Percentiles rank a stretch among this genome's conserved stretches.
Conservation (phyloP, 2,329 filamentous ascomycete species). For the Rosellinia necatrix region DNA sequence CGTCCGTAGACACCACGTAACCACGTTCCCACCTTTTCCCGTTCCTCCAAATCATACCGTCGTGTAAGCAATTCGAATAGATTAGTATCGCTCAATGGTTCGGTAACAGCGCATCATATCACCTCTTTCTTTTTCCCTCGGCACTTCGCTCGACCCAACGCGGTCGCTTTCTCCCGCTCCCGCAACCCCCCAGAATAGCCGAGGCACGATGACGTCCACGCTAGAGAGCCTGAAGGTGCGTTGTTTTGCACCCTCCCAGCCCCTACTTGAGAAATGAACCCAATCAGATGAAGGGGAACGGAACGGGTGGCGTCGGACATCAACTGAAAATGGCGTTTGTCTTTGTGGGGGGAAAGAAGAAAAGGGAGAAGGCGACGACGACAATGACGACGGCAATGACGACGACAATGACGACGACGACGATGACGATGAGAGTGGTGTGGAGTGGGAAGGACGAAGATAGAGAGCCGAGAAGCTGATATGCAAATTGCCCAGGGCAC, state of each 20-base stretch:
- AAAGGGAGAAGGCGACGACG: not conserved
- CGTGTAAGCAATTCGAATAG: not conserved
- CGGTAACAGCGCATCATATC: not conserved
- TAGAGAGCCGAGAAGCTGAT: not conserved
- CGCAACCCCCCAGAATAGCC: constrained; percentile 30
- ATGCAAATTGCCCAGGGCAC: constrained; percentile 55
- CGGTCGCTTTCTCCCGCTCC: constrained; percentile 1
- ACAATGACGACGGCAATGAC: not conserved
- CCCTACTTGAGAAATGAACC: not conserved
- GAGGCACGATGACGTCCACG: constrained; percentile 37
- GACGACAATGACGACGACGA: not conserved
- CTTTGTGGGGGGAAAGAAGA: no score
- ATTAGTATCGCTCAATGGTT: constrained; percentile 6
- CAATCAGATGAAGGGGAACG: no score
- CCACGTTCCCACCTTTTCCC: not conserved
- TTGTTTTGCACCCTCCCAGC: constrained; percentile 5
- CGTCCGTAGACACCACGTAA: not conserved
- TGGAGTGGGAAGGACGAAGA: not conserved
- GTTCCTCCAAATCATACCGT: no score
- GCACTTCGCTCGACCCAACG: constrained; percentile 13
- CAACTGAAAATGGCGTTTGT: no score
- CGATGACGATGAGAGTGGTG: not conserved
- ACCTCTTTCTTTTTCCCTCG: not conserved
- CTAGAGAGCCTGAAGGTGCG: constrained; percentile 34
- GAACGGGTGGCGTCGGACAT: no score